Evolutionary conservation across 2,329 filamentous ascomycete species (phyloP).

Genomic region (Rhinocladiella mackenziei): DNA sequence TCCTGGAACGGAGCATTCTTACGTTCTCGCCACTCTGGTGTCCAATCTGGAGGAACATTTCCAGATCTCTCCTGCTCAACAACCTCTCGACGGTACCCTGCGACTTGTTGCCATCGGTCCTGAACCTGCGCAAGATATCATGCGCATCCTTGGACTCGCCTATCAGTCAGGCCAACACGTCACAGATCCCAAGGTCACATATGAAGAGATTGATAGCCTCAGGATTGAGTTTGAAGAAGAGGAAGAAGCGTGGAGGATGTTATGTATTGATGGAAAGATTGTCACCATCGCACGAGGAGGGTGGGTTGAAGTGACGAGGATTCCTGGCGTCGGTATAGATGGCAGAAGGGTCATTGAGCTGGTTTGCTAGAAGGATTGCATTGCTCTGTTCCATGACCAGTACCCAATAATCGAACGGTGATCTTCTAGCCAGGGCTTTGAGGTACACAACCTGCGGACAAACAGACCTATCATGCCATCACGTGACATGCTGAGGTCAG

Average conservation of each 20-base stretch:
- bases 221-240: conserved; percentile 63
- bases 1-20: conserved; percentile 57
- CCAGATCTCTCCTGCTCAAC: conserved; percentile 69
- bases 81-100: conserved; percentile 66
- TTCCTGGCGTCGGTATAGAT: conserved; percentile 38
- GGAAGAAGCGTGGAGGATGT: conserved; percentile 71
- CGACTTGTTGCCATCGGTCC: conserved; percentile 72
- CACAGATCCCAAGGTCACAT: conserved; percentile 57
- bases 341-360: conserved; percentile 39
- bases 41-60: conserved; percentile 80
- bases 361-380: conserved; percentile 21
- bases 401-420: too few relatives aligned
- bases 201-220: conserved; percentile 66
- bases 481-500: too few relatives aligned
- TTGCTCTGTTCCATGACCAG: background rate
- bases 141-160: conserved; percentile 69
- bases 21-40: conserved; percentile 71
- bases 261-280: conserved; percentile 91
- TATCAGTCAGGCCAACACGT: conserved; percentile 57
- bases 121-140: conserved; percentile 60
- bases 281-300: conserved; percentile 68
- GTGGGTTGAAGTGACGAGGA: conserved; percentile 59
- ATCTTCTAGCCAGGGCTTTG: too few relatives aligned
- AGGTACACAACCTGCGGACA: too few relatives aligned
- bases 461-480: too few relatives aligned